These are phyloP conservation scores for Phytophthora quininea DNA, from an alignment of 352 stramenopile genomes.

Conservation along the genomic window DNA sequence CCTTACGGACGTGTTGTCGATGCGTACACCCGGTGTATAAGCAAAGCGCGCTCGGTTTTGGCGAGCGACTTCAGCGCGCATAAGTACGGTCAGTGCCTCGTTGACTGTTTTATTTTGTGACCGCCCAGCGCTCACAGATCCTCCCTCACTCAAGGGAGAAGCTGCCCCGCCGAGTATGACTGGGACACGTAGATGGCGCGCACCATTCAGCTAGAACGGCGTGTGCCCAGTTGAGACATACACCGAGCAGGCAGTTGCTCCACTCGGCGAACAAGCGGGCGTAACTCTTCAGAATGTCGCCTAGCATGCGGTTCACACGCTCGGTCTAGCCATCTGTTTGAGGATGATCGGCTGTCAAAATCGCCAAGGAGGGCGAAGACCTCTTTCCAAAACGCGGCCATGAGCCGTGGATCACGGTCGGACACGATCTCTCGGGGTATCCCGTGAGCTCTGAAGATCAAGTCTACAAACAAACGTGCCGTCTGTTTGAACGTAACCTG, in stretches of 20 bases:
- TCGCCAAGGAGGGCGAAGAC: constrained; percentile 23
- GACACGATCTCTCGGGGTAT: constrained; percentile 26
- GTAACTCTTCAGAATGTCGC: constrained; percentile 22
- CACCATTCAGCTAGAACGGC: not conserved
- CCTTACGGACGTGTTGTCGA: too few relatives aligned
- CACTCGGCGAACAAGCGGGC: constrained; percentile 19
- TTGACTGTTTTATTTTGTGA: too few relatives aligned
- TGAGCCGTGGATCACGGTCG: constrained; percentile 25
- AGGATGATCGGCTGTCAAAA: constrained; percentile 28
- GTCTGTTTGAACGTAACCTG: constrained; percentile 11
- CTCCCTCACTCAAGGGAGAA: constrained; percentile 1
- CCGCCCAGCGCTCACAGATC: not conserved
- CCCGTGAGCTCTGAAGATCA: constrained; percentile 16
- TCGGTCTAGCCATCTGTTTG: constrained; percentile 32
- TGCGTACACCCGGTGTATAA: too few relatives aligned
- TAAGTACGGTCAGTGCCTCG: too few relatives aligned
- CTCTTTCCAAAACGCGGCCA: constrained; percentile 19
- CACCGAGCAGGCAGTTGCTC: constrained; percentile 1
- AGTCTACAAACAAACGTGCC: constrained; percentile 23
- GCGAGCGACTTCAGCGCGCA: too few relatives aligned
- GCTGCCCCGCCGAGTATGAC: not conserved
- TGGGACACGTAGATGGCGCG: not conserved
- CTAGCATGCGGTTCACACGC: constrained; percentile 27
- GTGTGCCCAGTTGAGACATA: constrained; percentile 2
- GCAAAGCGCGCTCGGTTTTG: too few relatives aligned